Base-by-base conservation (phyloP, 2,329 filamentous ascomycete genomes). In the Helicocarpus griseus region DNA sequence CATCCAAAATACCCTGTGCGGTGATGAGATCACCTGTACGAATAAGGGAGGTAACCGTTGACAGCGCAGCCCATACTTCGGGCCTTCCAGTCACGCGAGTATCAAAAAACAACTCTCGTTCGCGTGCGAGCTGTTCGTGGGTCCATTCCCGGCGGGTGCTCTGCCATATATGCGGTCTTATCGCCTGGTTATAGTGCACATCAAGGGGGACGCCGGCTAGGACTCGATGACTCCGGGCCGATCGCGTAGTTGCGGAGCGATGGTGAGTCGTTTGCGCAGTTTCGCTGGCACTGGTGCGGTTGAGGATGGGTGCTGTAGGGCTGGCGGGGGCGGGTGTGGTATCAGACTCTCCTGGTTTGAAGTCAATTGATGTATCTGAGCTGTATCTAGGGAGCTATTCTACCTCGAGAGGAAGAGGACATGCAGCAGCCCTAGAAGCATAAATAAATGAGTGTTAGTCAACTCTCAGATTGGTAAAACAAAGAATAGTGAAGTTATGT, bases 101-200 rank as follows among this genome's bases (percentile, higher is more conserved):
- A 55, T 96, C 89, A 68, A 95, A 97, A 74, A 94, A 96, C 55
- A 89, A 89, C 46, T 71, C 72, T 46, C 91, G 80, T 69, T 95
- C 87, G 29, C 76, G 76, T 53, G 82, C 79, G 2, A 95, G 73
- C 49, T 84, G 73, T 14, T 70, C 63, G n/a, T 78, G 80, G 1
- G 86, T 89, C 87, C 87, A 94, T 14, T 72, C 68, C 19, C 79
- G 79, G 49, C 77, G 75, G 55, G 76, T 77, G 52, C 83, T 80
- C 11, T 72, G 72, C 86, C 86, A 89, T 50, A 77, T 70, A 59
- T 86, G 84, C 0, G 75, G 76, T 41, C 78, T 78, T 36, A 90
- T 72, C 1, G 85, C 84, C 58, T 80, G 79, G 61, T 88, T 86
- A 63, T 86, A 85, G 63, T 86, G 84, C 60, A 85, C 77, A 44